Conservation (phyloP, 345 rosid species). For the Melaleuca alternifolia region DNA sequence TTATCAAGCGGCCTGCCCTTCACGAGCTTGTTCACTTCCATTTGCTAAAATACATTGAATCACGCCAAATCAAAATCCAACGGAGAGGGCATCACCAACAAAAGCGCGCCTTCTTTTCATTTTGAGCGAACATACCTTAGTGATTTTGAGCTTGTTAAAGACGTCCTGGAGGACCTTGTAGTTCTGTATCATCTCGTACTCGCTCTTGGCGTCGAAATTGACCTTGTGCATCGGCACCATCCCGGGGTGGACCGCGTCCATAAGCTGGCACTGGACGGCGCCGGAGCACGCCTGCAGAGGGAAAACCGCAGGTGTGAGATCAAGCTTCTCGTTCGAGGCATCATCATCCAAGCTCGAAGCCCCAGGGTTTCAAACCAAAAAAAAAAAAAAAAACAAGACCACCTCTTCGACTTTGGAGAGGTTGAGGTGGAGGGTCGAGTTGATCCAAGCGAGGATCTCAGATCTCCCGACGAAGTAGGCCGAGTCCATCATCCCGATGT, state of each 20-base stretch:
- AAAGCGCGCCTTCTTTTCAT: not conserved
- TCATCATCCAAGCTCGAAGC: not conserved
- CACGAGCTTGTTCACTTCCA: conserved; percentile 83
- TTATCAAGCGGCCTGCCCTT: conserved; percentile 97
- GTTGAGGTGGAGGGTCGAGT: conserved; percentile 75
- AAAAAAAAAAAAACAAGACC: not conserved
- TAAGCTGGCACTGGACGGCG: conserved; percentile 87
- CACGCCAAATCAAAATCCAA: not conserved
- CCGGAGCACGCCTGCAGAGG: conserved; percentile 69
- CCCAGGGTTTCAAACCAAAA: not conserved
- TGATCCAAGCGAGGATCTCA: conserved; percentile 94
- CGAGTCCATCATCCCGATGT: conserved; percentile 87
- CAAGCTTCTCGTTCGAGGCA: not conserved
- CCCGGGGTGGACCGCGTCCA: conserved; percentile 89
- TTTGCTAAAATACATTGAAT: conserved; percentile 30
- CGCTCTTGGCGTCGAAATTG: conserved; percentile 88
- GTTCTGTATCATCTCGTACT: conserved; percentile 98
- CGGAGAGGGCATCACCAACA: not conserved
- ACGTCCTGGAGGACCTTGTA: conserved; percentile 96
- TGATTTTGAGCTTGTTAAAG: conserved; percentile 89
- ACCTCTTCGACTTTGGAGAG: conserved; percentile 99
- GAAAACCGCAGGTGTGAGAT: not conserved
- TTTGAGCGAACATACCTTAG: conserved; percentile 40
- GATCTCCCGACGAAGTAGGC: conserved; percentile 97
- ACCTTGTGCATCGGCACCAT: conserved; percentile 98